These are phyloP conservation scores for Monosporozyma servazzii DNA, from an alignment of 805 yeast species.

Conservation along the genomic window DNA sequence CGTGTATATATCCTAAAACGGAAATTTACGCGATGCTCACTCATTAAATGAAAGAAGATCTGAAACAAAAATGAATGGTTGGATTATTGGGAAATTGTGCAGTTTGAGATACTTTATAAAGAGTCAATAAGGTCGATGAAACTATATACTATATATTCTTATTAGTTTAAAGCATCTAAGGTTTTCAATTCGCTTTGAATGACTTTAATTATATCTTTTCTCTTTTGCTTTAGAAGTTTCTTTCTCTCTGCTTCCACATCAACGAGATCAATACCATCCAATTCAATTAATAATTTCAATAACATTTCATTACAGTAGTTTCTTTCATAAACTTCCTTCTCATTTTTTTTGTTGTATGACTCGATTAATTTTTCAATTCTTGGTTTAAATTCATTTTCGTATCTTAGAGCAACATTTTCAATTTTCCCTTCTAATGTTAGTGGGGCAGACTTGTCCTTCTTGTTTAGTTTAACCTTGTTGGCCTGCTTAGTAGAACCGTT, in stretches of 20 bases:
- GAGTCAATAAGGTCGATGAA: background rate
- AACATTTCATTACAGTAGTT: conserved; percentile 59
- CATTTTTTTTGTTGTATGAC: conserved; percentile 17
- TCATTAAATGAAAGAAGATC: background rate
- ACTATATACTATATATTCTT: background rate
- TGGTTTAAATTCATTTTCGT: conserved; percentile 19
- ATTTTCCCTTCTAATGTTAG: conserved; percentile 21
- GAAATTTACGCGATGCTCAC: conserved; percentile 3
- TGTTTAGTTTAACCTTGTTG: conserved; percentile 2
- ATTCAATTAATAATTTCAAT: conserved; percentile 52
- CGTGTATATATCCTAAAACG: conserved; percentile 4
- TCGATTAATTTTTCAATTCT: conserved; percentile 16
- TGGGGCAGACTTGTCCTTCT: conserved; percentile 13
- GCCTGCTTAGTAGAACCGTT: conserved; percentile 1
- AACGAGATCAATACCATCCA: conserved; percentile 51
- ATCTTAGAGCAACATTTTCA: conserved; percentile 19
- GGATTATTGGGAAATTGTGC: too few species aligned
- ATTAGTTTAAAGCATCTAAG: conserved; percentile 34
- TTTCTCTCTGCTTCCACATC: conserved; percentile 34
- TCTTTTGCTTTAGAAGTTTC: conserved; percentile 42
- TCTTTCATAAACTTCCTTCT: conserved; percentile 36
- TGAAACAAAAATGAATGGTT: background rate
- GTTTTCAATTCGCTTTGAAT: conserved; percentile 52
- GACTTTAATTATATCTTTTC: conserved; percentile 50
- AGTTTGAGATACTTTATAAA: background rate